Evolutionary conservation across 257 asterid species (phyloP), one percentile per base, ranked within the genome.

Genomic region (Solanum chmielewskii): DNA sequence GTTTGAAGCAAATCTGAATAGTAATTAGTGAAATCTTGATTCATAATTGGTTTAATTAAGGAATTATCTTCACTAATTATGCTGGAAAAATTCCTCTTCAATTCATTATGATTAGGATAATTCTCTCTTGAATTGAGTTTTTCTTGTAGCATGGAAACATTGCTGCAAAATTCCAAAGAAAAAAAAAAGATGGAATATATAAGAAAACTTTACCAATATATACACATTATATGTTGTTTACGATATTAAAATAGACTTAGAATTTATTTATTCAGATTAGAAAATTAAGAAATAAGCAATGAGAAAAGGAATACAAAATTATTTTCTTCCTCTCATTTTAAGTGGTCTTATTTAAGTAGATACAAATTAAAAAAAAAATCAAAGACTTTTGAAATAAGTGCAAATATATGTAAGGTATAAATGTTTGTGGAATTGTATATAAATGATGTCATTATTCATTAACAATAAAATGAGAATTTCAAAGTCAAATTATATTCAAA

Each of bases 81-180:
- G 64, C 87, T 62, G 70, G 44, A 85, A 45, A 89, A 87, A 73
- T 89, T 89, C 81, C 86, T 84, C 47, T 85, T 87, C 77, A 89
- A 87, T 33, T 49, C 90, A 7, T 41, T 49, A 87, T 90, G 89
- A 86, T 86, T 94, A 86, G 73, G 75, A 85, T 82, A 88, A 90
- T 93, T 92, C 93, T 92, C 89, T 93, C 90, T 87, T 31, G 96
- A 88, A 89, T 91, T 89, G 35, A 83, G 88, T 89, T 64, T 74
- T 87, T 88, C 86, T 89, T 90, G 89, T 16, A 90, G 71, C 9
- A 93, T 88, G 49, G 90, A 82, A 45, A 86, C 91, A 86, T 89
- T 87, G 35, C 97, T 92, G 90, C 92, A 92, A 91, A 42, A 93
- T 86, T 93, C 90, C 95, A 94, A 93, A 85, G 41, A 90, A 86